Base-by-base conservation (phyloP, 169 alveolate genomes). In the Plasmodium cynomolgi region DNA sequence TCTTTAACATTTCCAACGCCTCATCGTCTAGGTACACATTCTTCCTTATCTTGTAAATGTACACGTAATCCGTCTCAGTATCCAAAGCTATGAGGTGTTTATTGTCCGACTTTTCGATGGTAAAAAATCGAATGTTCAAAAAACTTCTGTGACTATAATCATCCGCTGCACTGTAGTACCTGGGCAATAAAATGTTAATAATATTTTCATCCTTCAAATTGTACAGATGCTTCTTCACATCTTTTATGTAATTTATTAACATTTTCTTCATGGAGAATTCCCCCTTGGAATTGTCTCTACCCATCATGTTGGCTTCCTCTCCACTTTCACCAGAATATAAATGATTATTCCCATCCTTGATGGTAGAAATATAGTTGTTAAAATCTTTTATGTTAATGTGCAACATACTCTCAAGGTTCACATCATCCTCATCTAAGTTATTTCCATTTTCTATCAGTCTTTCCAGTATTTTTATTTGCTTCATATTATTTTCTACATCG, bases 21-120 rank as follows among this genome's bases (percentile, higher is more conserved):
- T 88, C 88, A 56, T 88, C 86, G 81, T 88, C 94, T 88, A 88
- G 39, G 20, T 88, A 80, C 13, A 88, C 94, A 88, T 88, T 88
- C 71, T 88, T 88, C 44, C 90, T 88, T 44, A 88, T 88, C 41
- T 88, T 88, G 73, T 88, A 88, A 33, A 88, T 79, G 71, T 88
- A 88, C 33, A 88, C 94, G 41, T 79, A 72, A 79, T 88, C 94
- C 26, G 94, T 88, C 62, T 88, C 94, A 13, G 94, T 88, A 33
- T 88, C 94, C 31, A 88, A 72, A 5, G 94, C 94, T 56, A 88
- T 88, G 1, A 88, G 37, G 41, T 88, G 94, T 13, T 88, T 88
- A 79, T 88, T 77, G 72, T 88, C 94, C 29, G 88, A 79, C 82
- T 88, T 88, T 41, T 88, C 94, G 8, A 88, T 88, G 11, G 94